Evolutionary conservation across 331 rosid species (phyloP), one percentile per base, ranked within the genome.

Genomic region (Spiraea crenata): DNA sequence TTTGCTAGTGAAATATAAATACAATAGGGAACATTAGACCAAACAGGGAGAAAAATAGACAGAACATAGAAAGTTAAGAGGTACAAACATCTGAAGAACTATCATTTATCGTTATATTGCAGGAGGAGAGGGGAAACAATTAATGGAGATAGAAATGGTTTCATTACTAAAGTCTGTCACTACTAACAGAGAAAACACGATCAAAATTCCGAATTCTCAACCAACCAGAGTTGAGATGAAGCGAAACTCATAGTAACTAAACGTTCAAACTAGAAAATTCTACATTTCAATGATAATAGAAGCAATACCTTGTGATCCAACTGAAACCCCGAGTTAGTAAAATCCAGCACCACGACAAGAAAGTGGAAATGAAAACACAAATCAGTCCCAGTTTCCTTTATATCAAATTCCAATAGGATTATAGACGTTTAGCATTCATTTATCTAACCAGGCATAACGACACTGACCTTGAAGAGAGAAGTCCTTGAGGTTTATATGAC

Each of bases 381-480:
- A 80, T 81, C 79, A 79, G 81, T 38, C 19, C 64, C 56, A 69
- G 35, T 57, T 65, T 63, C 58, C 44, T 13, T 10, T 38, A 61
- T 58, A 60, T 35, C n/a, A 52, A 49, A 49, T 35, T 46, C 46
- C 48, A 65, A 69, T 25, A 74, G 50, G 34, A 47, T 79, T 47
- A n/a, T 1, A 65, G 25, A 57, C n/a, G 0, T 9, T 9, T 14
- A 38, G 19, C 37, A 3, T n/a, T 47, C 65, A 39, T 42, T 31
- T 51, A 55, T 61, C 37, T 38, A 41, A 67, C 19, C 47, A 65
- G 42, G 67, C 59, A 73, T 63, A 74, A 14, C 2, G 79, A 69
- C 57, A 69, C 85, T 49, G 68, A 90, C 96, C 96, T 84, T 87
- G 91, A 73, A 90, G 84, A 75, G 93, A 87, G 72, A 90, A 90